Percentiles rank a stretch among this genome's conserved stretches.
These are phyloP conservation scores for Pseudocercospora fuligena DNA, from an alignment of 2,329 filamentous ascomycete genomes.

Conservation along the genomic window DNA sequence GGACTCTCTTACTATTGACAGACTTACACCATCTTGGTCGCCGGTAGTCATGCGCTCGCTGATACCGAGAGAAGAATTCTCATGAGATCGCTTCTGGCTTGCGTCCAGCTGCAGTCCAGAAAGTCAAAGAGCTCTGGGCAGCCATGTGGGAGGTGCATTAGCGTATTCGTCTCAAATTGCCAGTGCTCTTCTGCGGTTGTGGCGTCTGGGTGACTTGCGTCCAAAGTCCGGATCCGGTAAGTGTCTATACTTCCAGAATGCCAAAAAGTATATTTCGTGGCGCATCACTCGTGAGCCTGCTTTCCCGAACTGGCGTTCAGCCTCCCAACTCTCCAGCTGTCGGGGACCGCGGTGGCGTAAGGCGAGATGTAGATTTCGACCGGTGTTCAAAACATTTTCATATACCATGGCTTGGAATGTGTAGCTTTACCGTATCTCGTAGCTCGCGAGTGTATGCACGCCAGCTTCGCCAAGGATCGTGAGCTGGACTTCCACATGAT, in stretches of 20 bases:
- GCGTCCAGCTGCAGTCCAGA: not conserved
- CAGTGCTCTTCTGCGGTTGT: not conserved
- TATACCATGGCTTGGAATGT: not conserved
- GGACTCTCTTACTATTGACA: not conserved
- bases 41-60: not conserved
- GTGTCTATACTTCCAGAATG: not conserved
- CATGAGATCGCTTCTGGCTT: not conserved
- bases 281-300: not conserved
- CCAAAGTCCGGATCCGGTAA: not conserved
- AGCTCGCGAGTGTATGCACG: constrained; percentile 1
- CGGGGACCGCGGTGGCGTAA: not conserved
- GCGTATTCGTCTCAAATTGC: not conserved
- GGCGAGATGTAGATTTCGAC: not conserved
- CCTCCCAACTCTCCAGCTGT: not conserved
- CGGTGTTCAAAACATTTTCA: not conserved
- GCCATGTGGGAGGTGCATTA: constrained; percentile 5
- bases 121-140: not conserved
- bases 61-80: not conserved
- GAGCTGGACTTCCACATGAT: not conserved
- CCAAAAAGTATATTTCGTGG: not conserved
- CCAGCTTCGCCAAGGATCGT: not conserved
- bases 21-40: not conserved
- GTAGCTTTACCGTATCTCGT: not conserved
- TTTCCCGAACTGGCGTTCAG: not conserved
- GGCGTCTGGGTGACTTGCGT: not conserved